Evolutionary conservation across 257 asterid species (phyloP).

Genomic region (Thymus quinquecostatus): DNA sequence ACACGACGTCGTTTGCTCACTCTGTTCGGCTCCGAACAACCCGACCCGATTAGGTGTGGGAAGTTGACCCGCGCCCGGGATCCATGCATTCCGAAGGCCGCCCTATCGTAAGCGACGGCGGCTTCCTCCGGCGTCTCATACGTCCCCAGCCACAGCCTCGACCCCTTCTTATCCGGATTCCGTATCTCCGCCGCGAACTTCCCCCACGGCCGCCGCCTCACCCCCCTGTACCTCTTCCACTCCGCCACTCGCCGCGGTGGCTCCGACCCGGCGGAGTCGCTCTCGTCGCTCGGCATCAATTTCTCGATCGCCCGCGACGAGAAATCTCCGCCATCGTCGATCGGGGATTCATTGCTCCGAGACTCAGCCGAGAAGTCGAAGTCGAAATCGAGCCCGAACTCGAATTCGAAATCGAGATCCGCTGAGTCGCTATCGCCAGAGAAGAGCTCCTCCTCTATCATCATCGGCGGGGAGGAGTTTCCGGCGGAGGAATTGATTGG

Average conservation of each 20-base stretch:
- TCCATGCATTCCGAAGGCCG: slow-evolving; percentile 49
- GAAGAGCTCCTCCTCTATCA: too few species aligned
- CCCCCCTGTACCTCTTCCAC: slow-evolving; percentile 55
- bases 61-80: slow-evolving; percentile 51
- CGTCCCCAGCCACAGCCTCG: slow-evolving; percentile 60
- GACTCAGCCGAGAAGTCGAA: too few species aligned
- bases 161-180: slow-evolving; percentile 44
- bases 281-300: not conserved
- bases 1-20: slow-evolving; percentile 37
- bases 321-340: not conserved
- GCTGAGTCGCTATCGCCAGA: too few species aligned
- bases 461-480: too few species aligned
- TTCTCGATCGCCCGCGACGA: slow-evolving; percentile 33
- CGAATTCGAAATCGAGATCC: too few species aligned
- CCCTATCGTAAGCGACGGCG: slow-evolving; percentile 53
- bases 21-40: slow-evolving; percentile 31
- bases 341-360: not conserved
- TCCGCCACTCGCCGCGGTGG: slow-evolving; percentile 16
- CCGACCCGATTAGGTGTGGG: slow-evolving; percentile 51
- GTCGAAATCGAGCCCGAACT: too few species aligned
- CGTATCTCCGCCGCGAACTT: slow-evolving; percentile 61
- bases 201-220: slow-evolving; percentile 62
- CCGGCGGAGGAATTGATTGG: not conserved
- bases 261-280: slow-evolving; percentile 4
- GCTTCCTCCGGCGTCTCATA: slow-evolving; percentile 65